Conservation (phyloP, 805 yeast genomes). For the Yueomyces sinensis region DNA sequence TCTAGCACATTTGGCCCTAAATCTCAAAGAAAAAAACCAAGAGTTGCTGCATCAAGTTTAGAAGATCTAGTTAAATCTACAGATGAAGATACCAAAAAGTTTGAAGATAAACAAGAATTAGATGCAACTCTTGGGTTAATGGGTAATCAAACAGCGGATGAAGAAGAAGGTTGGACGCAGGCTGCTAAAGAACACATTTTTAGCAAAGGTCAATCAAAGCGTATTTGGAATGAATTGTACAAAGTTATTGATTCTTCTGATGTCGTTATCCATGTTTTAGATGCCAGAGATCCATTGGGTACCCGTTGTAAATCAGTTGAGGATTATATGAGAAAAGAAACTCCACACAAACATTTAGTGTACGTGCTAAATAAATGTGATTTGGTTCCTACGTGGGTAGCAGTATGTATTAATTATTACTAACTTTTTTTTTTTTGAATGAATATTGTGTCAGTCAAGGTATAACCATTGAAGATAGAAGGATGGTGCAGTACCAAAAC, state of each 20-base stretch:
- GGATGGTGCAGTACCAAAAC: slow-evolving; percentile 76
- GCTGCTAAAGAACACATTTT: slow-evolving; percentile 94
- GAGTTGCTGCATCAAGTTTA: slow-evolving; percentile 61
- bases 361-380: slow-evolving; percentile 95
- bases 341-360: slow-evolving; percentile 91
- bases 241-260: slow-evolving; percentile 96
- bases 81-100: slow-evolving; percentile 41
- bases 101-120: slow-evolving; percentile 65
- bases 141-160: slow-evolving; percentile 42
- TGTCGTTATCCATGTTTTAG: slow-evolving; percentile 90
- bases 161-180: slow-evolving; percentile 70
- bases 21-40: slow-evolving; percentile 84
- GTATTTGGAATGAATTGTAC: slow-evolving; percentile 96
- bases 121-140: slow-evolving; percentile 65
- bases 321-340: slow-evolving; percentile 82
- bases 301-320: slow-evolving; percentile 91
- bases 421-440: slow-evolving; percentile 1
- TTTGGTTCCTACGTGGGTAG: slow-evolving; percentile 98
- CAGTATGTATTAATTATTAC: slow-evolving; percentile 54
- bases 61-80: slow-evolving; percentile 62
- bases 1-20: slow-evolving; percentile 84
- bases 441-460: no score
- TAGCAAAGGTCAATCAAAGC: slow-evolving; percentile 93
- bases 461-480: neutral
- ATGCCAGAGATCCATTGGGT: slow-evolving; percentile 96